These are phyloP conservation scores for Cicer bijugum DNA, from an alignment of 306 rosid species.

Conservation along the genomic window DNA sequence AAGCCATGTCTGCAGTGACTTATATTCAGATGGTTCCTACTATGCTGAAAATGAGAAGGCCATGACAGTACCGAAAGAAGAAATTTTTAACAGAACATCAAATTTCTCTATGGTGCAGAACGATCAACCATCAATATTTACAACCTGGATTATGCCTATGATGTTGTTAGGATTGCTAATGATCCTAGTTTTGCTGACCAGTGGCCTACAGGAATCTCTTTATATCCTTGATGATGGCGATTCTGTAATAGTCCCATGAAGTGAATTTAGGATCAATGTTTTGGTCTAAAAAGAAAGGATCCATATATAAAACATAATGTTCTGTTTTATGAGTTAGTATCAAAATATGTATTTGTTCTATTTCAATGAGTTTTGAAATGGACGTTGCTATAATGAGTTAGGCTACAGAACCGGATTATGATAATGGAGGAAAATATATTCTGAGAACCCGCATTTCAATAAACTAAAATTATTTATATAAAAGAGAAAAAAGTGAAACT, in stretches of 20 bases:
- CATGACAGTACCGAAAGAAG: background rate
- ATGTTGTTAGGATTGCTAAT: constrained; percentile 46
- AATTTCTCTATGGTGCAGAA: constrained; percentile 1
- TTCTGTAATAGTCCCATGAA: constrained; percentile 35
- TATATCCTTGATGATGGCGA: constrained; percentile 30
- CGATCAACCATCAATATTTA: constrained; percentile 24
- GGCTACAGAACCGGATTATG: constrained; percentile 15
- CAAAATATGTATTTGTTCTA: background rate
- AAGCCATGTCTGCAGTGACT: background rate
- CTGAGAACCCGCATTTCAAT: constrained; percentile 3
- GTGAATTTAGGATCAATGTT: constrained; percentile 23
- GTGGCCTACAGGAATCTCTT: constrained; percentile 31
- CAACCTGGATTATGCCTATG: constrained; percentile 41
- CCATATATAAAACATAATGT: background rate
- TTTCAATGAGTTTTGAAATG: background rate
- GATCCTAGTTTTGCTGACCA: constrained; percentile 34
- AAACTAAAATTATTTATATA: background rate
- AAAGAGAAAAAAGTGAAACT: background rate
- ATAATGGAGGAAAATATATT: constrained; percentile 2
- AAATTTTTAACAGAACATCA: background rate
- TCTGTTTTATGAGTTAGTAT: constrained; percentile 5
- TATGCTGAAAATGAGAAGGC: background rate
- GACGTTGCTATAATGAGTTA: background rate
- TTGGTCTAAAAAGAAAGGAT: background rate
- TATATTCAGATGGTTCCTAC: background rate